phyloP scores from a whole-genome alignment of 73 alveolate species.

The Durusdinium trenchii region DNA sequence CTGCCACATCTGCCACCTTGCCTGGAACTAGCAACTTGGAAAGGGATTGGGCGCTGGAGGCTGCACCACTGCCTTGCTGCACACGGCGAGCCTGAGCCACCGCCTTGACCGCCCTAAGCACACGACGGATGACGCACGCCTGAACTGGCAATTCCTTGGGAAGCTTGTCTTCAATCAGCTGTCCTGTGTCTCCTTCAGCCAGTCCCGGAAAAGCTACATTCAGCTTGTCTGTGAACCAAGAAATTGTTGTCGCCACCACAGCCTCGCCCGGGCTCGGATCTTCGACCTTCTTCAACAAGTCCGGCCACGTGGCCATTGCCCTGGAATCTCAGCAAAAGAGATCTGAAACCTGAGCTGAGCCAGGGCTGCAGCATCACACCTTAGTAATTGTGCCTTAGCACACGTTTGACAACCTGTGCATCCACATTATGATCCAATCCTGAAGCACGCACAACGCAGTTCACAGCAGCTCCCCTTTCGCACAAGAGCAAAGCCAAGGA shows the following conservation, averaged over 20 bases:
- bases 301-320: no score
- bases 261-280: constrained; percentile 56
- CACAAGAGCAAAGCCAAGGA: no score
- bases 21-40: neutral
- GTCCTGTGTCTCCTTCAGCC: constrained; percentile 38
- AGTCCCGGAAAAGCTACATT: neutral
- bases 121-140: constrained; percentile 23
- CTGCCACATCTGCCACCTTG: constrained; percentile 48
- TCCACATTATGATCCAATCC: no score
- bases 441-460: no score
- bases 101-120: constrained; percentile 41
- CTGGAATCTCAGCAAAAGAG: no score
- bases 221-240: constrained; percentile 22
- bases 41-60: neutral
- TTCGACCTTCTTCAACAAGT: constrained; percentile 7
- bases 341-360: no score
- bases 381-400: no score
- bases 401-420: no score
- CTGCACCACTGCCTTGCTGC: neutral
- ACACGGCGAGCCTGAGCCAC: constrained; percentile 20
- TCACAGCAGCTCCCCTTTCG: no score
- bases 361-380: no score
- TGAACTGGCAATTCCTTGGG: constrained; percentile 33
- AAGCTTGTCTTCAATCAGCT: neutral
- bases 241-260: constrained; percentile 20